Base-by-base conservation (phyloP, 192 early-diverging fungal genomes). In the Hyaloraphidium curvatum region DNA sequence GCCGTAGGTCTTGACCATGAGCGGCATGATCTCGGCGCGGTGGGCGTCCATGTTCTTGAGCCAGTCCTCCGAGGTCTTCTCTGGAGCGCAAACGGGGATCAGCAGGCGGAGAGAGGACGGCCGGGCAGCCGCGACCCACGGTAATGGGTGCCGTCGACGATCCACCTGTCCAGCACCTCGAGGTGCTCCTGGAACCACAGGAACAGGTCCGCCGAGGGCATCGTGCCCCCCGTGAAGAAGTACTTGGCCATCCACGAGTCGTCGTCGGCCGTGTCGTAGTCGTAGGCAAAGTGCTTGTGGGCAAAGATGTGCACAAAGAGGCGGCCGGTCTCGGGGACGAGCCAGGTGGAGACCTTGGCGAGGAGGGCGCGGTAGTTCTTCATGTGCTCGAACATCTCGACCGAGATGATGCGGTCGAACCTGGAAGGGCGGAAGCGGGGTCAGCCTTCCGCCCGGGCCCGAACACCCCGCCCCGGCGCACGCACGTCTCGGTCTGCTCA, bases 331-430 rank as follows among this genome's bases (percentile, higher is more conserved):
- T 62, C 65, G 1, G 74, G 67, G 19, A 57, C 59, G 27, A 81
- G 60, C 78, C 78, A 81, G 1, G 41, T 53, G 11, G 70, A 69
- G 28, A 81, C 56, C 54, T 79, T 78, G 17, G 22, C 13, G 50
- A 80, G 67, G 16, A 80, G 62, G 30, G 50, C 30, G 28, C 60
- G 58, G 55, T 77, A 80, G 59, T 79, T 75, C 51, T 79, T 80
- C 76, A 78, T 79, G 57, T 77, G 75, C 56, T 78, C 72, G 48
- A 76, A 76, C 75, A 78, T 78, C 59, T 79, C 75, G 52, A 78
- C 67, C 2, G 60, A 64, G 28, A 77, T 50, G 26, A 77, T 64
- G 22, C 70, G 61, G 57, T 79, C 73, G 50, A 74, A 76, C 28
- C 67, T 73, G 59, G 7, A 1, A 1, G 22, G 14, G 14, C n/a